Percentiles rank a stretch among this genome's conserved stretches.
phyloP scores from a whole-genome alignment of 208 protist genomes.

The Wallacemonas collosoma region DNA sequence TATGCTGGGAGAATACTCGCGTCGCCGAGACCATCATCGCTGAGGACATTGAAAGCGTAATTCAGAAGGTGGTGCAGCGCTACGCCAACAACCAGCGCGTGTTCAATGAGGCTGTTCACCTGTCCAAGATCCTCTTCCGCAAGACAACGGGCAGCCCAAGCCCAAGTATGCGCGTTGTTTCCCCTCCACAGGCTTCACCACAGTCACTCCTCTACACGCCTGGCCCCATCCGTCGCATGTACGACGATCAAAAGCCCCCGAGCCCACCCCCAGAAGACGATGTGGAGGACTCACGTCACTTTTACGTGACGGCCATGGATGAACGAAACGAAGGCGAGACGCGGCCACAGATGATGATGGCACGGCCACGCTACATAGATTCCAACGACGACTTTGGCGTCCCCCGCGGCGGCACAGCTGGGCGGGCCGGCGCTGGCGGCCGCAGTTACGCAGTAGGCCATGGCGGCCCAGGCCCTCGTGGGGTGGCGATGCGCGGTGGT shows the following conservation, averaged over 20 bases:
- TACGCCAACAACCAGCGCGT: constrained; percentile 74
- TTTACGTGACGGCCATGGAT: constrained; percentile 25
- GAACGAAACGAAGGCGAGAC: neutral
- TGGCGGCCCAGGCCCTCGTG: constrained; percentile 17
- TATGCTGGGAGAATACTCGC: constrained; percentile 91
- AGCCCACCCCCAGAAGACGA: constrained; percentile 54
- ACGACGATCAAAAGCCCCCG: constrained; percentile 40
- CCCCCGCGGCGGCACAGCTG: constrained; percentile 3
- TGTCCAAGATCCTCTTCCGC: constrained; percentile 90
- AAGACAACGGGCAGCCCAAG: constrained; percentile 76
- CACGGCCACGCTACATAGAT: constrained; percentile 3
- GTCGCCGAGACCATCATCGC: constrained; percentile 87
- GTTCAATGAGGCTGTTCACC: constrained; percentile 86
- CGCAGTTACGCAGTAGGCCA: constrained; percentile 4
- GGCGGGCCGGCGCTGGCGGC: too few species aligned
- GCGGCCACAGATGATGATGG: constrained; percentile 1
- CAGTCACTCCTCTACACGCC: constrained; percentile 74
- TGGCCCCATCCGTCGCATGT: constrained; percentile 15
- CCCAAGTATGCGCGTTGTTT: constrained; percentile 55
- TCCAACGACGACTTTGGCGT: neutral
- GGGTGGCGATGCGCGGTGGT: constrained; percentile 22
- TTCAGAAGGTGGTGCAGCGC: constrained; percentile 70
- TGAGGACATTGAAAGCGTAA: constrained; percentile 71
- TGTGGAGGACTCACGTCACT: constrained; percentile 27
- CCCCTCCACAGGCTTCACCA: constrained; percentile 79